These are phyloP conservation scores for Thelonectria blattea DNA, from an alignment of 2,329 filamentous ascomycete species.

Conservation along the genomic window DNA sequence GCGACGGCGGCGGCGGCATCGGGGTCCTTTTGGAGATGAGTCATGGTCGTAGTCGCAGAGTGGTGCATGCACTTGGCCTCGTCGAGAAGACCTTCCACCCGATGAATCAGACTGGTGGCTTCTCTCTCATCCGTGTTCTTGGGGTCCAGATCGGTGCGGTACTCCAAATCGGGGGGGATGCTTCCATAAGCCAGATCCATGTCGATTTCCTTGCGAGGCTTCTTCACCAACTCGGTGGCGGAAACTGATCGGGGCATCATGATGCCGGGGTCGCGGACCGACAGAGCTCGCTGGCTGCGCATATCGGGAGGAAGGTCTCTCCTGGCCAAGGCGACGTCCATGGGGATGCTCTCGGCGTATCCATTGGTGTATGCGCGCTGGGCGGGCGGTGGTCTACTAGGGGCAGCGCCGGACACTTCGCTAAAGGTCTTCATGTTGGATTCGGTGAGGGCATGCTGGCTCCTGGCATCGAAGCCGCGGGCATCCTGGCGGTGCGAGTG, in stretches of 20 bases:
- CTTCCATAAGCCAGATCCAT: constrained; percentile 93
- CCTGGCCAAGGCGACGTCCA: constrained; percentile 51
- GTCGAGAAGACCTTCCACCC: constrained; percentile 78
- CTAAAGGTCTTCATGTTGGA: constrained; percentile 60
- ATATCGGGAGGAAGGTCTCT: constrained; percentile 38
- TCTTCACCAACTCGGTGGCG: constrained; percentile 45
- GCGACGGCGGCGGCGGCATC: constrained; percentile 94
- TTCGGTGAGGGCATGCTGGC: constrained; percentile 54
- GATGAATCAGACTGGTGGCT: constrained; percentile 67
- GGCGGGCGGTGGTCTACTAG: constrained; percentile 48
- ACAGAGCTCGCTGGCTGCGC: constrained; percentile 36
- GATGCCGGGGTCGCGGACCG: constrained; percentile 32
- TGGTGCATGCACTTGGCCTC: constrained; percentile 91
- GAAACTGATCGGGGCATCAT: constrained; percentile 48
- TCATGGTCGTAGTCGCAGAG: constrained; percentile 81
- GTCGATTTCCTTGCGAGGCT: constrained; percentile 67
- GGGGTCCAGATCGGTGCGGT: constrained; percentile 55
- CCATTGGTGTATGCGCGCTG: constrained; percentile 49
- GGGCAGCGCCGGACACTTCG: constrained; percentile 57
- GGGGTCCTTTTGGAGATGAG: constrained; percentile 72
- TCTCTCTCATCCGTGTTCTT: constrained; percentile 60
- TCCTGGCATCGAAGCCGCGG: constrained; percentile 35
- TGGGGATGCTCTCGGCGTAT: constrained; percentile 46
- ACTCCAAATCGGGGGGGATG: constrained; percentile 70
- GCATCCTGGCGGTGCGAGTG: constrained; percentile 36